Evolutionary conservation across 352 stramenopile genomes (phyloP), one percentile per base, ranked within the genome.

Genomic region (Globisporangium canariense): DNA sequence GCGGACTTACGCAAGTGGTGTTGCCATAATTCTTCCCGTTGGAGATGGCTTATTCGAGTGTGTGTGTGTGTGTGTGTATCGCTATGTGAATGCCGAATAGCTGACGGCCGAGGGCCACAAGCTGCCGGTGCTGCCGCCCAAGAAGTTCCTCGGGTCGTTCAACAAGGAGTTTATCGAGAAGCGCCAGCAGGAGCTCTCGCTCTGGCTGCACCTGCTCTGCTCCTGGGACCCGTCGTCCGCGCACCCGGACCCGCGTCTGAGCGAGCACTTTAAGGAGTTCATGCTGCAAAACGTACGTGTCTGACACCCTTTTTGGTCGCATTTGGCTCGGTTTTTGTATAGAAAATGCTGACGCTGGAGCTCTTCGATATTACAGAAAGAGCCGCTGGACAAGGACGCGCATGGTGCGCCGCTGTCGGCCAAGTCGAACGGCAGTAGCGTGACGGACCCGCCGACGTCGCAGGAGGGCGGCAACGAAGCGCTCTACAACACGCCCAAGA

Each of bases 111-210:
- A 94, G 53, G 88, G 88, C 14, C 89, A 80, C 69, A 88, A 89
- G 58, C 88, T 83, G 64, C 86, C 86, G 6, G 82, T 84, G 49
- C 71, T 97, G 32, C 89, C 89, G 34, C 87, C 89, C 3, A 95
- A 95, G 66, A 97, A 97, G 72, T 92, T 97, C 65, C 61, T 97
- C 18, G 89, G 89, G 50, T 91, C 83, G 60, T 90, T 94, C 59
- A 94, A 95, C 77, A 91, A 92, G 66, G 86, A 94, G 53, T 97
- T 97, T 58, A 91, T 97, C 58, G 82, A 91, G 69, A 93, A 95
- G 70, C 84, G 89, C 13, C 88, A 95, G 70, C 79, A 93, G 64
- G 89, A 97, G 68, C 71, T 97, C 34, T 82, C 87, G 52, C 86
- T 86, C 66, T 97, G 89, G 89, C 70, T 97, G 6, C 85, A 96